Evolutionary conservation across 768 basidiomycete genomes (phyloP), one percentile per base, ranked within the genome.

Genomic region (Mycena maculata): DNA sequence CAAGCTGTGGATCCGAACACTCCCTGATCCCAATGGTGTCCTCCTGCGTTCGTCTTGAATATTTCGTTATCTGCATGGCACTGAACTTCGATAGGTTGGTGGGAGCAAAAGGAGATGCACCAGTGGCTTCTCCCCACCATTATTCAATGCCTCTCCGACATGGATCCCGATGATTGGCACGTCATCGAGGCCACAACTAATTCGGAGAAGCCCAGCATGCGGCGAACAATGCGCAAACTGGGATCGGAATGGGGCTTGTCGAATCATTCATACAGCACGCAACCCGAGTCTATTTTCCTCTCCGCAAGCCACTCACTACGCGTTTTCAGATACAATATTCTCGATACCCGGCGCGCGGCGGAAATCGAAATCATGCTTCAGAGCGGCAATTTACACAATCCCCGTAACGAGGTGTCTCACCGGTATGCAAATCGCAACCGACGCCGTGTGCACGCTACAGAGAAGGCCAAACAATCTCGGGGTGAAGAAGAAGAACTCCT

Each of bases 211-310:
- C 44, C 25, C 56, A 65, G 50, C 64, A 65, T 44, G 22, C 20
- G 27, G 38, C 47, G 30, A 65, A 65, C 58, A 65, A 65, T 56
- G 25, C 38, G 4, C 55, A 65, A 27, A 63, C 62, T 7, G 52
- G 62, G 12, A 54, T 48, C 15, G 25, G n/a, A 18, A 65, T 65
- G 56, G 33, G 48, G 18, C 28, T 60, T 6, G 49, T 66, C 41
- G 41, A 66, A 45, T 66, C 65, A 4, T 53, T 66, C 48, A 42
- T 50, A 45, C 36, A 65, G 64, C 53, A 65, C 28, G 47, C 36
- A 28, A 11, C 7, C 48, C 52, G 20, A 33, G 12, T 59, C 47
- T 44, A 33, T 20, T 38, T 13, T 47, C 22, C 20, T 58, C 36
- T 23, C 22, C 30, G 9, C 18, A 38, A 25, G 27, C 31, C 22